Evolutionary conservation across 2,329 filamentous ascomycete species (phyloP), one percentile per base, ranked within the genome.

Genomic region (Plectosphaerella cucumerina): DNA sequence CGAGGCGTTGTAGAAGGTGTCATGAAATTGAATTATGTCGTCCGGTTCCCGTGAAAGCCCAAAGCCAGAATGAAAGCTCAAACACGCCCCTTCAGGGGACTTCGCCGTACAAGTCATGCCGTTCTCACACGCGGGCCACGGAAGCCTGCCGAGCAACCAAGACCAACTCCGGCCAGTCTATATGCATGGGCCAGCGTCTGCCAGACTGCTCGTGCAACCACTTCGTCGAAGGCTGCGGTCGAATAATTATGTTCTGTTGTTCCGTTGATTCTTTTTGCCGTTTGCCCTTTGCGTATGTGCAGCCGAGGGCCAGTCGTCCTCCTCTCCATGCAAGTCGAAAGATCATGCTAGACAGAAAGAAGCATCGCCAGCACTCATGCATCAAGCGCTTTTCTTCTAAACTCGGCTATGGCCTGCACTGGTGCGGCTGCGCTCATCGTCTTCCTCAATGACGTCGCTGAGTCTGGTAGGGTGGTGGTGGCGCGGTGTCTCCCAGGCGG

Each of bases 391-490:
- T n/a, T 47, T 23, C 15, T 26, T 17, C 31, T 46, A 31, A 21
- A 48, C 48, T 10, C 80, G 78, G 62, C 80, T 84, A 56, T 84
- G 80, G 64, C 84, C 86, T 11, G 84, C 84, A 58, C 87, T 89
- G 14, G 87, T 89, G 20, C 87, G 81, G 64, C 87, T 89, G 47
- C 84, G 78, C 69, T 95, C 90, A 58, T 94, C 89, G 56, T 95
- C 87, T 63, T 90, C 90, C 63, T 91, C 87, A 26, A 94, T 78
- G 23, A 96, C 91, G 69, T 96, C 91, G 66, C 90, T 96, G 56
- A 96, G 74, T 51, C 92, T 77, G 9, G 91, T 96, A 0, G 91
- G 91, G 69, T 96, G 90, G 59, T 94, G 89, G 67, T 96, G 91
- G 50, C 85, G 80, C 21, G 86, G 85, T 56, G 73, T 72, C 56